Evolutionary conservation across 2,329 filamentous ascomycete species (phyloP).

Genomic region (Akanthomyces lecanii): DNA sequence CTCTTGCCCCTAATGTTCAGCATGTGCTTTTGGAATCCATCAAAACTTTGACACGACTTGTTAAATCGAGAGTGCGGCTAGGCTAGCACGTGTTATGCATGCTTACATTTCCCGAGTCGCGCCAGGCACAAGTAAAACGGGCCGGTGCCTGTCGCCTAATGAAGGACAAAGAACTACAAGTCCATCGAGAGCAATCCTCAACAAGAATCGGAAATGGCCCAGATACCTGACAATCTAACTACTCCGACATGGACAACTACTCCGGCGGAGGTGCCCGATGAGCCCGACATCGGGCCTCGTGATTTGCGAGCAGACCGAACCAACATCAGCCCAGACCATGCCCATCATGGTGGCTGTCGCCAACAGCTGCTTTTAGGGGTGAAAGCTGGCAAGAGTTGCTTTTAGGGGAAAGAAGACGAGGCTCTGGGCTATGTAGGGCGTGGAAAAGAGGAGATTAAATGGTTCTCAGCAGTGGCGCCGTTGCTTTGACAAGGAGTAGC

Average conservation of each 20-base stretch:
- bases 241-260: not conserved
- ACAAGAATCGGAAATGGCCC: not conserved
- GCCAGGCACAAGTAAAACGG: not conserved
- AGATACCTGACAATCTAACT: not conserved
- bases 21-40: too few relatives aligned
- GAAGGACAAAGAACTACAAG: not conserved
- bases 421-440: constrained; percentile 10
- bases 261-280: constrained; percentile 5
- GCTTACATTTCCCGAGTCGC: not conserved
- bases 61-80: too few relatives aligned
- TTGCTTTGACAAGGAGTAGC: not conserved
- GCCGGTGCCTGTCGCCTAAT: too few relatives aligned
- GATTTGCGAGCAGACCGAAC: not conserved
- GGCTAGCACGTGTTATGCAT: not conserved
- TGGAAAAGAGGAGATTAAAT: constrained; percentile 15
- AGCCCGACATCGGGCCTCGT: constrained; percentile 7
- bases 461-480: not conserved
- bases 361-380: constrained; percentile 9
- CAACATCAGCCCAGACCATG: not conserved
- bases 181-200: not conserved
- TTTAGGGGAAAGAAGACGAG: constrained; percentile 1
- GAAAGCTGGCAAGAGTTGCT: constrained; percentile 1
- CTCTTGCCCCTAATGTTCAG: too few relatives aligned
- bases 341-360: not conserved
- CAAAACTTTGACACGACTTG: too few relatives aligned